Evolutionary conservation across 768 basidiomycete genomes (phyloP), one percentile per base, ranked within the genome.

Genomic region (Russula emetica): DNA sequence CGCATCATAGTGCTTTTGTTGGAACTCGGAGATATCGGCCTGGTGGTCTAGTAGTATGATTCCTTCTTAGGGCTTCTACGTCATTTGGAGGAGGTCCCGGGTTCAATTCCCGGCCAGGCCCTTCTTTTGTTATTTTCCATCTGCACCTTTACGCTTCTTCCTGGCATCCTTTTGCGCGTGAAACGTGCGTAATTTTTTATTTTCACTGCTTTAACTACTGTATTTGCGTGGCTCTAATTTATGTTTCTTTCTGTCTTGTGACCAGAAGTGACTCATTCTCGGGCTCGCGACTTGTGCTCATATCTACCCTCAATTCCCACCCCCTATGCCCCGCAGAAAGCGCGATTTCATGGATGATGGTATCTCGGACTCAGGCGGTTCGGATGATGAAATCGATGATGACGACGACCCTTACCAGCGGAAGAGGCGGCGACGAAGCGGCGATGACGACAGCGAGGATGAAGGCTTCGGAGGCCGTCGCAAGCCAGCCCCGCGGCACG

Each of bases 91-190:
- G 86, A 88, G 87, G 87, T 87, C 85, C 85, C 82, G 85, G 86
- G 87, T 88, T 89, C 86, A 87, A 88, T 87, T 87, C 86, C 85
- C 85, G 82, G 85, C 82, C 80, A 85, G 85, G 86, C 84, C 85
- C 81, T 57, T 47, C 13, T 54, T 32, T 34, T 55, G 26, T 26
- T 13, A 20, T 47, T 20, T 47, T 16, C n/a, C 26, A 9, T 20
- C 20, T 28, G 18, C 13, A 22, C 26, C 9, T 30, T 8, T 24
- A 26, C 32, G 32, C 36, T 51, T n/a, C 9, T 32, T 16, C 18
- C 20, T 3, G 16, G 34, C 16, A n/a, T 9, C 26, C 11, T 38
- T 45, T 32, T 44, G 18, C 26, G 20, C 10, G 40, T 18, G 2
- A 40, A 32, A 8, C 1, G 38, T 51, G 42, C 16, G 53, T 28